Evolutionary conservation across 495 filamentous ascomycete genomes (phyloP), one percentile per base, ranked within the genome.

Genomic region (Annulohypoxylon bovei): DNA sequence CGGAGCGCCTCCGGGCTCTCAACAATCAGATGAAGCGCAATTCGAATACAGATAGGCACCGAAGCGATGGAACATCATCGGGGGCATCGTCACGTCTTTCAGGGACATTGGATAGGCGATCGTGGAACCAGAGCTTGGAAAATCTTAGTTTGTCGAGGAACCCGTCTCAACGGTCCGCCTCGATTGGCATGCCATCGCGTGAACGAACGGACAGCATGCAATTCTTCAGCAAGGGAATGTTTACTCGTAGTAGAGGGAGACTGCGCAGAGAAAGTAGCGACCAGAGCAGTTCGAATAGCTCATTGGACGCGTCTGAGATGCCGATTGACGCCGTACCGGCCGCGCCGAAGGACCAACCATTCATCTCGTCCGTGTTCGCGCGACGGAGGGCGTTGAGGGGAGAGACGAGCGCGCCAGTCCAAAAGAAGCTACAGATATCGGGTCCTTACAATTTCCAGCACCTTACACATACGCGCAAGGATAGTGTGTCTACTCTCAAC

Each of bases 371-470:
- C 3, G 57, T 85, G 44, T 83, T 85, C 37, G 68, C 77, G 37
- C 79, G 81, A 53, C 78, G 82, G 49, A 78, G 80, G 56, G 60
- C 75, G 25, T 47, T 74, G 44, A 83, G 76, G 72, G 75, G 78
- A 72, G 44, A 72, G 60, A 64, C 74, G 12, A 70, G 70, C 42
- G 76, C 77, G 53, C 50, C 67, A 23, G 50, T 75, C 0, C 73
- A 72, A 44, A 80, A 71, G 74, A 81, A 78, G 72, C 56, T 80
- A 62, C 71, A 83, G 47, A 97, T 97, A 54, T 97, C 93, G 0
- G 88, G 87, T 22, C 93, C 93, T 4, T 97, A 91, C 78, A 91
- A 94, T 78, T 97, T 97, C 73, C 92, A 94, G 70, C 93, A 97
- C 77, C 79, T 97, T 47, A 91, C 91, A 23, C 92, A 96, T 75